Conservation (phyloP, 108 stramenopile genomes). For the Nitzschia sp. region DNA sequence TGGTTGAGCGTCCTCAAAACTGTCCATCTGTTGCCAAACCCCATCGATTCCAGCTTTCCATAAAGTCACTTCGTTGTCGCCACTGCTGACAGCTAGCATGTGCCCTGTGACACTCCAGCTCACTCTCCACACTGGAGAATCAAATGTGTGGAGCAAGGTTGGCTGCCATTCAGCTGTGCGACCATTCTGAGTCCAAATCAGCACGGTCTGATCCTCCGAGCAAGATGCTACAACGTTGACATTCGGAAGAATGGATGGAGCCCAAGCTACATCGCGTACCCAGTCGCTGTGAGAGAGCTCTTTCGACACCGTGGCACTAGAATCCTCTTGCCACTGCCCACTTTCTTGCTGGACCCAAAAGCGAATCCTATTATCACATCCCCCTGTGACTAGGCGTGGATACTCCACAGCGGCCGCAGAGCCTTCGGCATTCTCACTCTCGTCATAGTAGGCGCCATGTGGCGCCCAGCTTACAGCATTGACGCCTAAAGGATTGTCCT, state of each 20-base stretch:
- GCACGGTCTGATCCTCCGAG: slow-evolving; percentile 92
- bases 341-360: slow-evolving; percentile 76
- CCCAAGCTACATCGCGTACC: slow-evolving; percentile 99
- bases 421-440: neutral
- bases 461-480: slow-evolving; percentile 94
- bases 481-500: slow-evolving; percentile 79
- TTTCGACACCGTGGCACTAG: slow-evolving; percentile 27
- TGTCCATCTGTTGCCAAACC: slow-evolving; percentile 66
- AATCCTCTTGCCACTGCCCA: slow-evolving; percentile 68
- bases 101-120: slow-evolving; percentile 98
- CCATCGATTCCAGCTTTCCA: slow-evolving; percentile 94
- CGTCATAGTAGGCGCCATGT: slow-evolving; percentile 45
- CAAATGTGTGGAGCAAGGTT: slow-evolving; percentile 75
- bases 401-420: slow-evolving; percentile 25
- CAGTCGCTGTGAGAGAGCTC: slow-evolving; percentile 81
- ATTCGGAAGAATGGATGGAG: slow-evolving; percentile 87
- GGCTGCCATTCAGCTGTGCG: slow-evolving; percentile 72
- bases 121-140: slow-evolving; percentile 97
- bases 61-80: slow-evolving; percentile 90
- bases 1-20: slow-evolving; percentile 43
- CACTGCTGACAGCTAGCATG: slow-evolving; percentile 95
- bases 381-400: slow-evolving; percentile 91
- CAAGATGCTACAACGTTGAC: slow-evolving; percentile 90
- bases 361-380: slow-evolving; percentile 93
- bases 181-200: slow-evolving; percentile 90